A percentile compares a stretch with the other conserved stretches of the same genome.
Evolutionary conservation across 2,329 filamentous ascomycete species (phyloP).

Genomic region (Talaromyces sp.): DNA sequence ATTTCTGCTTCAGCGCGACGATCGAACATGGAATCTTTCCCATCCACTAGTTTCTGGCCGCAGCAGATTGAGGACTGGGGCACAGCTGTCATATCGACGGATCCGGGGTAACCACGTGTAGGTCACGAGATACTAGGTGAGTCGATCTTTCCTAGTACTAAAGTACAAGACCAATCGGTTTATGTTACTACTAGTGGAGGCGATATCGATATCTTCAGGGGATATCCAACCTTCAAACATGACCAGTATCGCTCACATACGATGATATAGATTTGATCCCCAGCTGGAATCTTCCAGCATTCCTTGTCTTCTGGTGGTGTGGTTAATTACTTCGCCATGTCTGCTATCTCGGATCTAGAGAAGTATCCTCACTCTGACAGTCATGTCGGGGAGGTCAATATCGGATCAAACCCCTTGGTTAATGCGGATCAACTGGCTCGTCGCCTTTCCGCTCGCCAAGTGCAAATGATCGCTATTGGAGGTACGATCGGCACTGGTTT

Average conservation of each 20-base stretch:
- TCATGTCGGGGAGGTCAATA: constrained; percentile 8
- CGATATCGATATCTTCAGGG: too few relatives aligned
- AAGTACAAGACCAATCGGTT: too few relatives aligned
- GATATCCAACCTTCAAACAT: too few relatives aligned
- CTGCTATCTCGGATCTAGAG: constrained; percentile 28
- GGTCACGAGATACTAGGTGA: constrained; percentile 22
- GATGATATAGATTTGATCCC: not conserved
- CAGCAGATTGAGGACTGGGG: not conserved
- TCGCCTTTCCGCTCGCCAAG: constrained; percentile 62
- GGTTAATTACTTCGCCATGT: constrained; percentile 7
- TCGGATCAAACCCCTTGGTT: constrained; percentile 21
- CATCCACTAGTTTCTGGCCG: not conserved
- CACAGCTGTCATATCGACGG: not conserved
- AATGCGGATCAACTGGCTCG: constrained; percentile 56
- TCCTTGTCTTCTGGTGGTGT: not conserved
- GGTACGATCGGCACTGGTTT: constrained; percentile 57
- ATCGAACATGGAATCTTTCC: constrained; percentile 2
- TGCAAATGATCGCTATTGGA: constrained; percentile 66
- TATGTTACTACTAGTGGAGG: not conserved
- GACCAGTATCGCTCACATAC: not conserved
- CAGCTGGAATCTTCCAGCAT: not conserved
- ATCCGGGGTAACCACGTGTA: constrained; percentile 21
- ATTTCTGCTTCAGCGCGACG: not conserved
- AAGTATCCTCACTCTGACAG: constrained; percentile 26
- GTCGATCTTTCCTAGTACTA: constrained; percentile 1